Evolutionary conservation across 2,329 filamentous ascomycete species (phyloP).

Genomic region (Dactylellina parvicollis): DNA sequence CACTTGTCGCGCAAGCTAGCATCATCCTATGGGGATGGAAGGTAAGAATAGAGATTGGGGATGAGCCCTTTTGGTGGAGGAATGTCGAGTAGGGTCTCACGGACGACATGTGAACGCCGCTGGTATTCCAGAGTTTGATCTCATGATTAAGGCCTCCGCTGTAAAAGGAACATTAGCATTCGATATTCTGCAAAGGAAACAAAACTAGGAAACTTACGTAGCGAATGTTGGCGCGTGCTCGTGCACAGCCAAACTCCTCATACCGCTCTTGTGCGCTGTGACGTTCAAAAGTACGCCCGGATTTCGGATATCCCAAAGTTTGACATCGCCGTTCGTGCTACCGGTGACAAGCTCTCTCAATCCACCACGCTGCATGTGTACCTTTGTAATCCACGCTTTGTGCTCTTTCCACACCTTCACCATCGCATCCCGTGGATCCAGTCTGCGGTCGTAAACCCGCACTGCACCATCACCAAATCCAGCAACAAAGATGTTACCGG

Average conservation of each 20-base stretch:
- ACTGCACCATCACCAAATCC: constrained; percentile 96
- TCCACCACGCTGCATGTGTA: constrained; percentile 95
- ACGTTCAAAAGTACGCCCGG: constrained; percentile 79
- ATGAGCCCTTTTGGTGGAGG: constrained; percentile 79
- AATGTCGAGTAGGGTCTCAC: constrained; percentile 92
- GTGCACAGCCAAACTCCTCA: constrained; percentile 88
- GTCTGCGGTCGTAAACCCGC: constrained; percentile 88
- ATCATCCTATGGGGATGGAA: constrained; percentile 97
- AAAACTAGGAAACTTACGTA: constrained; percentile 70
- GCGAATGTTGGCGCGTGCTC: constrained; percentile 97
- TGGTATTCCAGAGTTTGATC: constrained; percentile 92
- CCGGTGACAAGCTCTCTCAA: constrained; percentile 90
- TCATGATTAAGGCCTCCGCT: constrained; percentile 88
- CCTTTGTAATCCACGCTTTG: constrained; percentile 92
- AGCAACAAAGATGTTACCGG: constrained; percentile 93
- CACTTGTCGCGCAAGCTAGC: constrained; percentile 83
- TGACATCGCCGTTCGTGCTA: constrained; percentile 90
- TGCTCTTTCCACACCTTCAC: constrained; percentile 97
- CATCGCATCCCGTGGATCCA: constrained; percentile 87
- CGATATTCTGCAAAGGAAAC: constrained; percentile 53
- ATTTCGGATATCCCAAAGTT: constrained; percentile 94
- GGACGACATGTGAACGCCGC: constrained; percentile 79
- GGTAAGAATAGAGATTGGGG: constrained; percentile 85
- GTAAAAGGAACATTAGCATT: constrained; percentile 56
- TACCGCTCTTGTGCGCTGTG: constrained; percentile 77